These are phyloP conservation scores for Blumeriella jaapii DNA, from an alignment of 2,329 filamentous ascomycete species.

Conservation along the genomic window DNA sequence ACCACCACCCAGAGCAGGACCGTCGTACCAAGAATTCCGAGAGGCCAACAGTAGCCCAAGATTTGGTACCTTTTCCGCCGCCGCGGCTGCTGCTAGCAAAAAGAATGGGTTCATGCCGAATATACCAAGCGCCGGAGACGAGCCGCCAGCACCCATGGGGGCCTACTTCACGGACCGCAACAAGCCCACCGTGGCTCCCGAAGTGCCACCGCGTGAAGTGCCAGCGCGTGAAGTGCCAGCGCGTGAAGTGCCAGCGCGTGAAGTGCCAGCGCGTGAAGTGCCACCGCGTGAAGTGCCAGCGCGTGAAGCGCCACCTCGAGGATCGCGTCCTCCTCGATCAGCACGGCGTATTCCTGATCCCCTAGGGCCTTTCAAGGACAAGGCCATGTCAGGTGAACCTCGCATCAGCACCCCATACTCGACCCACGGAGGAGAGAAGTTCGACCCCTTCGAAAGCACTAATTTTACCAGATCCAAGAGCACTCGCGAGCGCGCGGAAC, in stretches of 20 bases:
- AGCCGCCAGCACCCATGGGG: slow-evolving; percentile 24
- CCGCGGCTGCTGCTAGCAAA: too few species aligned
- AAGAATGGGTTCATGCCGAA: slow-evolving; percentile 26
- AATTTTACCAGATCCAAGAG: slow-evolving; percentile 26
- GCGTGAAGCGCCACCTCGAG: slow-evolving; percentile 1
- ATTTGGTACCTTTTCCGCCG: too few species aligned
- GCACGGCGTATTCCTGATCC: slow-evolving; percentile 29
- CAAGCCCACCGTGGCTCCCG: slow-evolving; percentile 16
- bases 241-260: too few species aligned
- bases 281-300: too few species aligned
- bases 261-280: too few species aligned
- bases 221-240: too few species aligned
- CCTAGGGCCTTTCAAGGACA: slow-evolving; percentile 36
- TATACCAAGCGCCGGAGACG: slow-evolving; percentile 24
- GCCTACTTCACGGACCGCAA: slow-evolving; percentile 23
- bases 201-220: slow-evolving; percentile 19
- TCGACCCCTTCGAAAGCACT: slow-evolving; percentile 40
- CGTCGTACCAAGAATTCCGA: slow-evolving; percentile 17
- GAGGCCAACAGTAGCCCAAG: slow-evolving; percentile 11
- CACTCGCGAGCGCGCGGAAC: slow-evolving; percentile 14
- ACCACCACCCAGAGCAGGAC: slow-evolving; percentile 12
- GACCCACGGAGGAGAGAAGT: slow-evolving; percentile 45
- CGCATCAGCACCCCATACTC: slow-evolving; percentile 48
- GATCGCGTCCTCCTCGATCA: slow-evolving; percentile 3
- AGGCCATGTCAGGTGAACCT: slow-evolving; percentile 30